A percentile compares a stretch with the other conserved stretches of the same genome.
These are phyloP conservation scores for Botrytis squamosa DNA, from an alignment of 2,329 filamentous ascomycete genomes.

Conservation along the genomic window DNA sequence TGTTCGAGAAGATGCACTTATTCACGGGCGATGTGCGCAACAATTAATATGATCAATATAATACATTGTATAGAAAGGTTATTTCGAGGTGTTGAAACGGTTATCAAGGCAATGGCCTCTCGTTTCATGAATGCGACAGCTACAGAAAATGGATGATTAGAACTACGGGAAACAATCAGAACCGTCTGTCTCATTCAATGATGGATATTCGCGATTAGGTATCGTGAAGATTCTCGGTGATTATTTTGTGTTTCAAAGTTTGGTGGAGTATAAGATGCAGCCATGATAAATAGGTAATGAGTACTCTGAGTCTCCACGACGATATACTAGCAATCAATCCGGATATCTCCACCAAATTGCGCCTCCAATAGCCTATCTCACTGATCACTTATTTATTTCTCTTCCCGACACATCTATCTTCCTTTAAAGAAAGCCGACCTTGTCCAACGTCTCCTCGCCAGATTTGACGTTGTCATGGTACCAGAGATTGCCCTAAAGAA, in stretches of 20 bases:
- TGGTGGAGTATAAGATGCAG: neutral
- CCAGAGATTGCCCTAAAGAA: neutral
- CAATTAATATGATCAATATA: neutral
- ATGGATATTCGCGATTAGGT: neutral
- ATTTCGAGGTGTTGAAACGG: neutral
- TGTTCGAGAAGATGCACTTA: neutral
- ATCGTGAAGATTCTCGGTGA: neutral
- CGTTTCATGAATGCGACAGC: neutral
- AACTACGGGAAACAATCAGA: neutral
- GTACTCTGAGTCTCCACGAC: neutral
- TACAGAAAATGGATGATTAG: neutral
- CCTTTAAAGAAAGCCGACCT: neutral
- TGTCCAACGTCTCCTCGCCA: neutral
- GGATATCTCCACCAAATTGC: neutral
- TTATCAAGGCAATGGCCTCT: neutral
- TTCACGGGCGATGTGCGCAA: neutral
- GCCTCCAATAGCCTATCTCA: neutral
- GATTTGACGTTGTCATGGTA: neutral
- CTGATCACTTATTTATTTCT: neutral
- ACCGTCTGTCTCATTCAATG: neutral
- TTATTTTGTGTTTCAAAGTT: neutral
- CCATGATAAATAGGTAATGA: neutral
- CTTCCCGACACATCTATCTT: neutral
- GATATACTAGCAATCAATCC: neutral
- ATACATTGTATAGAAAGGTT: neutral